Percentiles rank a stretch among this genome's conserved stretches.
phyloP scores from a whole-genome alignment of 345 rosid genomes.

The Murraya paniculata region DNA sequence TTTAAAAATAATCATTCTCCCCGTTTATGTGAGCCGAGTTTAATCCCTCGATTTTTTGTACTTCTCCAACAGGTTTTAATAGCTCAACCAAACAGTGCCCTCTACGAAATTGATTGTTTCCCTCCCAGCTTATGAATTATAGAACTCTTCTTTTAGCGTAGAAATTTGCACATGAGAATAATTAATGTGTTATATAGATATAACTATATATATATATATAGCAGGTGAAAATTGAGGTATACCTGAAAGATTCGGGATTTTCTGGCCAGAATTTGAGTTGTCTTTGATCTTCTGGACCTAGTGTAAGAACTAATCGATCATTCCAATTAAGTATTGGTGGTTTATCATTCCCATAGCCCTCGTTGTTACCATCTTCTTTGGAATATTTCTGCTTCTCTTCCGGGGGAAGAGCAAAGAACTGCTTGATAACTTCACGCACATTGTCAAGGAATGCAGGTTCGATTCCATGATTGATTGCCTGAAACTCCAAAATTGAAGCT shows the following conservation, averaged over 20 bases:
- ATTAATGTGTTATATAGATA: no score
- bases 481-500: conserved; percentile 14
- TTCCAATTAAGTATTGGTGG: conserved; percentile 77
- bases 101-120: no score
- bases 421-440: conserved; percentile 38
- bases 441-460: conserved; percentile 40
- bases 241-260: conserved; percentile 55
- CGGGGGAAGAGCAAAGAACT: conserved; percentile 54
- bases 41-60: no score
- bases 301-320: conserved; percentile 57
- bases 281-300: conserved; percentile 46
- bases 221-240: no score
- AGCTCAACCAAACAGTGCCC: no score
- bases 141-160: conserved; percentile 26
- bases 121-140: no score
- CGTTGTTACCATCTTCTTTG: conserved; percentile 42
- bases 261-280: conserved; percentile 58
- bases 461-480: conserved; percentile 73
- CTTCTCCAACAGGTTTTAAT: no score
- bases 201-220: no score
- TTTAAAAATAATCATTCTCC: no score
- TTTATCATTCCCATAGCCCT: conserved; percentile 81
- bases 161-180: no score
- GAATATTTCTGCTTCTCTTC: conserved; percentile 55
- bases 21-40: no score